Evolutionary conservation across 495 filamentous ascomycete species (phyloP), one percentile per base, ranked within the genome.

Genomic region (Xylaria nigripes): DNA sequence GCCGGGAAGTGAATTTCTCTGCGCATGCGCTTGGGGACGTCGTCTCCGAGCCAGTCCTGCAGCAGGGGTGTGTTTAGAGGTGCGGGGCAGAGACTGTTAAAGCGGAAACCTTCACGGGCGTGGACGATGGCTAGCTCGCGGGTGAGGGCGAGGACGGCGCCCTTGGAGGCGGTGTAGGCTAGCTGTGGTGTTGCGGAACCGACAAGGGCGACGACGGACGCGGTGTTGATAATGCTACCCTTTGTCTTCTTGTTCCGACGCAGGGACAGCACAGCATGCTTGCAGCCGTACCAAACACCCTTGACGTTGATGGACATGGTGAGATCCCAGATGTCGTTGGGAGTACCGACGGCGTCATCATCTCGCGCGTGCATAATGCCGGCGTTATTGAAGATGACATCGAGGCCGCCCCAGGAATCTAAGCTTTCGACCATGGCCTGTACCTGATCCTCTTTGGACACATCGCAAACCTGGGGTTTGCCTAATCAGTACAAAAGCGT

Each of bases 301-400:
- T 98, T 98, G 60, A 96, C 93, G 69, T 98, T 98, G 76, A 97
- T 93, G 56, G 78, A 80, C 51, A 94, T 89, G 6, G 93, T 98
- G 51, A 91, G 72, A 64, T 98, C 90, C 93, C 93, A 98, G 72
- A 98, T 90, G 51, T 80, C 81, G 72, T 96, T 90, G 12, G 87
- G 82, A 1, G 90, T 96, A 52, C 82, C 76, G 54, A 94, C 71
- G 19, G 92, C 89, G 69, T 96, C 90, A 56, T 81, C 86, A 68
- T 98, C 93, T 50, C 86, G 76, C 27, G 78, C 80, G 68, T 96
- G 90, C 93, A 98, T 98, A 66, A 98, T 98, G 16, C 93, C 93
- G 0, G 93, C 93, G 66, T 98, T 98, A 80, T 98, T 98, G 82
- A 96, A 98, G 57, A 98, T 87, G 60, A 96, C 77, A 68, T 98